Evolutionary conservation across 306 rosid species (phyloP), one percentile per base, ranked within the genome.

Genomic region (Chamaecrista fasciculata): DNA sequence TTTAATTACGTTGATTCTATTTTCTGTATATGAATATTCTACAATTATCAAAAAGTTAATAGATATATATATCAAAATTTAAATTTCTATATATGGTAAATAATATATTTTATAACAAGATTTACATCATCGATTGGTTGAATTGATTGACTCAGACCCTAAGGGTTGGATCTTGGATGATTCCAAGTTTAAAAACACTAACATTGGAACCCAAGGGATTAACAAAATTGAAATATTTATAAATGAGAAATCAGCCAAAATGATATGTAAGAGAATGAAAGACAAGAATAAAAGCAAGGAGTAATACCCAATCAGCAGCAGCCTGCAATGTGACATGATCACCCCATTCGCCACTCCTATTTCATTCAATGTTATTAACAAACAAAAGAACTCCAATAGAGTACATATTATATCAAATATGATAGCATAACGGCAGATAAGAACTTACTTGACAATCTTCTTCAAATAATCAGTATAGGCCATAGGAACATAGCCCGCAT

Each of bases 301-400:
- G 1, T 43, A 9, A 71, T 91, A 94, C 99, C 96, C 83, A 88
- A 84, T 94, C 99, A 53, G 99, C 95, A 61, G 99, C 99, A 74
- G 99, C 99, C 84, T 94, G 99, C 77, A 94, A 76, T 0, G 99
- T 94, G 50, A 94, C 96, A 72, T 94, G 99, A 77, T 94, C 99
- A 31, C 99, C 99, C 99, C 99, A 94, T 80, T 94, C 99, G 36
- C 97, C 99, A 62, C 75, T 86, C 92, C 99, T 94, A 79, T 34
- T 80, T 81, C 78, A 83, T 81, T 66, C 76, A 77, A 71, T 43
- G 59, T 28, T 20, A 73, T 78, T 55, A 80, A 69, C 65, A 69
- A 72, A 20, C 37, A 62, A 50, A 46, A 63, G 39, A 18, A 46
- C 49, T 28, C 24, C 31, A 65, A 69, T 46, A 52, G 59, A 75